Evolutionary conservation across 1,139 yeast species (phyloP), one percentile per base, ranked within the genome.

Genomic region (Kodamaea fungicola): DNA sequence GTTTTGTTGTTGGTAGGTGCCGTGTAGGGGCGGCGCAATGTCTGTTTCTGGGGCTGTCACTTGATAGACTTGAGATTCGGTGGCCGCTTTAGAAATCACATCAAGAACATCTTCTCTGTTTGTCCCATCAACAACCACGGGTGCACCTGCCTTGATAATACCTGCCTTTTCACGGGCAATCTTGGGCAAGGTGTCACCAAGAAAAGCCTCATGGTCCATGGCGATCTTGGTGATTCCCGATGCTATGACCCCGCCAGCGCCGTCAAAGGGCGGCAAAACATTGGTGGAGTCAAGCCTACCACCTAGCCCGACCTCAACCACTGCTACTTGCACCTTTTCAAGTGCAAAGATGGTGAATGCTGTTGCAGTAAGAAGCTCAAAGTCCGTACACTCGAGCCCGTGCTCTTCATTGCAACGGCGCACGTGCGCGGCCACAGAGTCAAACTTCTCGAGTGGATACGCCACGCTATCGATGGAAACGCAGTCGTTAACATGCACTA

Each of bases 211-310:
- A 55, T 90, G 97, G 54, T 90, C 97, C 37, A 86, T 54, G 0
- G 92, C 94, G 19, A 90, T 82, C 54, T 87, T 88, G 8, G 96
- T 80, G 28, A 90, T 82, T 1, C 83, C 96, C 3, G 89, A 74
- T 2, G 76, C 80, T 1, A 84, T 42, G 3, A 83, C 80, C 0
- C 78, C 79, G 6, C 40, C 37, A 29, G 25, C 30, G 7, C 29
- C 31, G 24, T 7, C 52, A 3, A 26, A 22, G 22, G 12, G 34
- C 38, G 44, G 81, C 25, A 71, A 51, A 2, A 67, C 86, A 61
- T 90, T 90, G 0, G 97, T 90, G 1, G 97, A 89, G 60, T 90
- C 97, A 27, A 81, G 58, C 30, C 86, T 58, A 0, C 97, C 97
- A 2, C 97, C 97, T 6, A 90, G 65, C 0, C 97, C 97, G 2